Conservation (phyloP, 192 early-diverging fungal species). For the Backusella circina region DNA sequence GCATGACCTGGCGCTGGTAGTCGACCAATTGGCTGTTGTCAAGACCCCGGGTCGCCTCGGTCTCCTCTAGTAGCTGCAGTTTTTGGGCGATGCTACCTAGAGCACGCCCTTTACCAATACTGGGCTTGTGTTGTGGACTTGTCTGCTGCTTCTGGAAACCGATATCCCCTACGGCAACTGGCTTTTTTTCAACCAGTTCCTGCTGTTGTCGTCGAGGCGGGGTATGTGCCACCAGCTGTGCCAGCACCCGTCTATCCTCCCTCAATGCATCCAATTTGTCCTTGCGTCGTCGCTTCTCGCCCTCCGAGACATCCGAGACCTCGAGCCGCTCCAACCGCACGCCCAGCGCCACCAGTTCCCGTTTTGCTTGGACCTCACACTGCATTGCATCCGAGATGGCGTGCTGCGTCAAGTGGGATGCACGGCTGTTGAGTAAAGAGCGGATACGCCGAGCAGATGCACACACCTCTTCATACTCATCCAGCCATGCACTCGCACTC, state of each 20-base stretch:
- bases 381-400: slow-evolving; percentile 76
- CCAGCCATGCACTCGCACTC: slow-evolving; percentile 69
- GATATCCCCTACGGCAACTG: not conserved
- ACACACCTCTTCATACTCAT: slow-evolving; percentile 64
- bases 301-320: slow-evolving; percentile 55
- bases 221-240: slow-evolving; percentile 48
- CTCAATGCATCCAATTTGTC: slow-evolving; percentile 72
- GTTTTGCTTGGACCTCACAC: slow-evolving; percentile 71
- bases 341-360: slow-evolving; percentile 47
- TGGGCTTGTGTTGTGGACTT: not conserved
- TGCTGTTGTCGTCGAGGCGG: slow-evolving; percentile 40
- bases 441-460: slow-evolving; percentile 64
- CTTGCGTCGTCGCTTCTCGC: slow-evolving; percentile 70
- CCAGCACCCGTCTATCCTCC: slow-evolving; percentile 63
- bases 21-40: slow-evolving; percentile 74
- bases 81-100: slow-evolving; percentile 2
- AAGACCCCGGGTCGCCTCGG: slow-evolving; percentile 69
- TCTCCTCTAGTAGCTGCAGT: slow-evolving; percentile 47
- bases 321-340: slow-evolving; percentile 51
- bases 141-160: slow-evolving; percentile 19
- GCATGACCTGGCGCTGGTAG: slow-evolving; percentile 78
- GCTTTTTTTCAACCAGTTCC: slow-evolving; percentile 21
- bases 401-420: slow-evolving; percentile 62
- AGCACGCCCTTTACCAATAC: slow-evolving; percentile 7
- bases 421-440: slow-evolving; percentile 65